Evolutionary conservation across 371 early-diverging fungal species (phyloP).

Genomic region (Gilbertella persicaria): DNA sequence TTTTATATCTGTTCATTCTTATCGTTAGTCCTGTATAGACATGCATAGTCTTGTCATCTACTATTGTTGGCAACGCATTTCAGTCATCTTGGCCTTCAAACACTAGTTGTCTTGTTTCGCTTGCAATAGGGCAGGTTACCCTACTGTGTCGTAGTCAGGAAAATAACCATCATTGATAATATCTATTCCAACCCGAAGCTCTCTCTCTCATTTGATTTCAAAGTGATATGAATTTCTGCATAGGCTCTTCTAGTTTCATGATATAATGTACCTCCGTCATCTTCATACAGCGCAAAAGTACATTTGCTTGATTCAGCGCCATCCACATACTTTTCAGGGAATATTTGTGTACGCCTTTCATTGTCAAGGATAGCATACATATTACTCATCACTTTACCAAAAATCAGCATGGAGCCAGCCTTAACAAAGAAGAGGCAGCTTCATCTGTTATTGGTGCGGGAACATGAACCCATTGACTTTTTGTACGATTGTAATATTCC

Average conservation of each 20-base stretch:
- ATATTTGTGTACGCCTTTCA: slow-evolving; percentile 39
- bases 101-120: slow-evolving; percentile 39
- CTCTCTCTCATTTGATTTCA: slow-evolving; percentile 26
- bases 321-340: slow-evolving; percentile 19
- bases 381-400: slow-evolving; percentile 38
- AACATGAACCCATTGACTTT: slow-evolving; percentile 25
- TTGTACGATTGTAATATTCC: slow-evolving; percentile 14
- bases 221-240: slow-evolving; percentile 33
- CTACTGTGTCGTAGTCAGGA: slow-evolving; percentile 41
- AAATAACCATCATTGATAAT: slow-evolving; percentile 36
- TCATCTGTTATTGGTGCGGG: slow-evolving; percentile 24
- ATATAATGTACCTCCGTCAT: slow-evolving; percentile 41
- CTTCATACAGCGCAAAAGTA: slow-evolving; percentile 35
- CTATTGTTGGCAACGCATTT: neutral
- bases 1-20: no score
- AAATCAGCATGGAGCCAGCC: slow-evolving; percentile 31
- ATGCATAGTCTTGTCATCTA: neutral
- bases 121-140: slow-evolving; percentile 44
- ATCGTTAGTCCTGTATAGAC: neutral
- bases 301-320: slow-evolving; percentile 1
- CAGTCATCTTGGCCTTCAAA: slow-evolving; percentile 10
- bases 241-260: slow-evolving; percentile 38
- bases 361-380: slow-evolving; percentile 28
- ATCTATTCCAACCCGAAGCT: slow-evolving; percentile 34
- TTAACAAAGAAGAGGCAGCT: slow-evolving; percentile 38